These are phyloP conservation scores for Acephala macrosclerotiorum DNA, from an alignment of 2,329 filamentous ascomycete species.

Conservation along the genomic window DNA sequence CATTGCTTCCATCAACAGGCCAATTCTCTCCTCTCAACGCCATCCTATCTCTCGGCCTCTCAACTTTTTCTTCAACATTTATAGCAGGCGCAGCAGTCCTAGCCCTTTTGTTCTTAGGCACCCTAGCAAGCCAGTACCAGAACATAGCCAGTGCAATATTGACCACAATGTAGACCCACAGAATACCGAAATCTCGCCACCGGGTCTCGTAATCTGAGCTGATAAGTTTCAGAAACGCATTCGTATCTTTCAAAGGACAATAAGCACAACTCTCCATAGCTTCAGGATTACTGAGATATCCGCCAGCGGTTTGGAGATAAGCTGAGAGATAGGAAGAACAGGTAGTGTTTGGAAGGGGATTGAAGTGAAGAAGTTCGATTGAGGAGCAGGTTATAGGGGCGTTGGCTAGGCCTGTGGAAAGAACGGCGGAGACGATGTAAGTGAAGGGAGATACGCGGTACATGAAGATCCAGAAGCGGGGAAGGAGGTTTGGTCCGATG, in stretches of 20 bases:
- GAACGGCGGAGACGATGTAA: conserved; percentile 77
- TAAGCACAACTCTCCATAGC: conserved; percentile 13
- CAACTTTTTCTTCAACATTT: not conserved
- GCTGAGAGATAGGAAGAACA: conserved; percentile 16
- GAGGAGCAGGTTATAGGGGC: conserved; percentile 68
- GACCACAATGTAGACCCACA: conserved; percentile 21
- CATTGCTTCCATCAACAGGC: too few species aligned
- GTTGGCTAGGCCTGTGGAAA: conserved; percentile 74
- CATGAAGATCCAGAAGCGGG: conserved; percentile 85
- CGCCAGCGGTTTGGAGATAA: conserved; percentile 15
- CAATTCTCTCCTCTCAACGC: too few species aligned
- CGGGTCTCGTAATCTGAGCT: conserved; percentile 6
- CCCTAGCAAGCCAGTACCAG: conserved; percentile 22
- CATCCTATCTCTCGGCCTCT: too few species aligned
- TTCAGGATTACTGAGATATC: conserved; percentile 11
- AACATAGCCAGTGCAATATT: conserved; percentile 16
- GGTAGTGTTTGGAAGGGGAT: conserved; percentile 10
- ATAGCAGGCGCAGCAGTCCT: not conserved
- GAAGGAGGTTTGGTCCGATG: conserved; percentile 65
- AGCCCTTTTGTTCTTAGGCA: conserved; percentile 14
- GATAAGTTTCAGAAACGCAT: conserved; percentile 13
- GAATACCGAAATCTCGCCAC: conserved; percentile 23
- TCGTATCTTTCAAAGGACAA: conserved; percentile 21
- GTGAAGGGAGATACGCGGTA: conserved; percentile 84
- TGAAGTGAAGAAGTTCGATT: conserved; percentile 22